Evolutionary conservation across 148 eudicot species (phyloP).

Genomic region (Hydrangea macrophylla): DNA sequence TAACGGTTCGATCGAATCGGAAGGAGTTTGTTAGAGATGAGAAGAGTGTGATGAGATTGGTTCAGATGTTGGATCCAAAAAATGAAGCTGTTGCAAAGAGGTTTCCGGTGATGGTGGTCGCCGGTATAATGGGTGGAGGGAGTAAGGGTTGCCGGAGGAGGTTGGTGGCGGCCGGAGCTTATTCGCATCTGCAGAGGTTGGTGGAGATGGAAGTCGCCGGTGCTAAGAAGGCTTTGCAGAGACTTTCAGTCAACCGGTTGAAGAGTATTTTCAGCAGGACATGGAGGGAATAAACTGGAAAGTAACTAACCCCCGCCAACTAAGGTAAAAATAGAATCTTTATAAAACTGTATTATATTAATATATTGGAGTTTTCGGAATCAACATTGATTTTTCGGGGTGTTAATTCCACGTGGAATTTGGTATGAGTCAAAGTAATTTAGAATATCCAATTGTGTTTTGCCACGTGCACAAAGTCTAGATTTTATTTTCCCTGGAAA

Average conservation of each 20-base stretch:
- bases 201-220: conserved; percentile 64
- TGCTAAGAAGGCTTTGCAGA: conserved; percentile 61
- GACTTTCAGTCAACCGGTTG: conserved; percentile 54
- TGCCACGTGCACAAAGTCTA: too few species aligned
- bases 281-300: conserved; percentile 53
- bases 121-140: conserved; percentile 49
- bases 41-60: conserved; percentile 54
- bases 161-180: conserved; percentile 52
- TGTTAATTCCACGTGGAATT: background rate
- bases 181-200: conserved; percentile 41
- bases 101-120: conserved; percentile 52
- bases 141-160: conserved; percentile 59
- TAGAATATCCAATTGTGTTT: background rate
- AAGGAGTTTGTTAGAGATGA: conserved; percentile 57
- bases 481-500: too few species aligned
- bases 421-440: too few species aligned
- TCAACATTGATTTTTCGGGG: background rate
- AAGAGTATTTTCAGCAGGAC: conserved; percentile 46
- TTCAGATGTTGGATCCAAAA: conserved; percentile 54
- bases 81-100: conserved; percentile 49
- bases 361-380: too few species aligned
- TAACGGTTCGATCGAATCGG: conserved; percentile 47
- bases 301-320: conserved; percentile 29
- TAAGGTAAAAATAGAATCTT: conserved; percentile 7
- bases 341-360: too few species aligned